Conservation (phyloP, 495 filamentous ascomycete species). For the Tuber borchii region DNA sequence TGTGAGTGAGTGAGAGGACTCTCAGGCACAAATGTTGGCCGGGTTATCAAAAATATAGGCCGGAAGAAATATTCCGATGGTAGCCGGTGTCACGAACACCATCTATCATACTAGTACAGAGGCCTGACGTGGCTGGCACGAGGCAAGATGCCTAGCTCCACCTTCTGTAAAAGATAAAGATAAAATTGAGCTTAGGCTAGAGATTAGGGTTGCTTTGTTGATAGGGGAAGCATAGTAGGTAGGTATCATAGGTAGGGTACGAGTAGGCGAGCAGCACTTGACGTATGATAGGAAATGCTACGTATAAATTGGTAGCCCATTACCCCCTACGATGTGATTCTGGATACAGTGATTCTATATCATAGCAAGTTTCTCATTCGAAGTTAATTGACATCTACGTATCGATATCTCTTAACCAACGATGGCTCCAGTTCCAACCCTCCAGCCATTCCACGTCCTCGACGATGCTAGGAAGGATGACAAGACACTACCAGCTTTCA, state of each 20-base stretch:
- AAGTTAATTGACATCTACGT: not conserved
- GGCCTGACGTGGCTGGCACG: not conserved
- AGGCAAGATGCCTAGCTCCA: not conserved
- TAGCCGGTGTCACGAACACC: not conserved
- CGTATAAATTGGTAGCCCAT: not conserved
- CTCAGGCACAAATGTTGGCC: conserved; percentile 2
- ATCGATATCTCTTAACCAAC: not conserved
- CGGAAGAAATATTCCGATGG: not conserved
- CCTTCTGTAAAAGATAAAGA: not conserved
- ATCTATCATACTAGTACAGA: not conserved
- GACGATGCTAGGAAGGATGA: conserved; percentile 56
- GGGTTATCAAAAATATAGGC: not conserved
- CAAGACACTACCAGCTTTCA: conserved; percentile 66
- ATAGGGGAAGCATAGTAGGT: not conserved
- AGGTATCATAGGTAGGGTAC: not conserved
- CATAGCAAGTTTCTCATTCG: not conserved
- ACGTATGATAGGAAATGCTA: not conserved
- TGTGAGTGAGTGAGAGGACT: not conserved
- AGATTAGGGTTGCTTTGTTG: not conserved
- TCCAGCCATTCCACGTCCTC: conserved; percentile 47
- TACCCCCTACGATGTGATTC: not conserved
- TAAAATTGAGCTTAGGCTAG: not conserved
- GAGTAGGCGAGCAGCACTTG: not conserved
- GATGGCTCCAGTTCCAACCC: conserved; percentile 20
- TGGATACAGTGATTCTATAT: not conserved